Evolutionary conservation across 176 grass and related monocot genomes (phyloP).

Genomic region (Canna indica): DNA sequence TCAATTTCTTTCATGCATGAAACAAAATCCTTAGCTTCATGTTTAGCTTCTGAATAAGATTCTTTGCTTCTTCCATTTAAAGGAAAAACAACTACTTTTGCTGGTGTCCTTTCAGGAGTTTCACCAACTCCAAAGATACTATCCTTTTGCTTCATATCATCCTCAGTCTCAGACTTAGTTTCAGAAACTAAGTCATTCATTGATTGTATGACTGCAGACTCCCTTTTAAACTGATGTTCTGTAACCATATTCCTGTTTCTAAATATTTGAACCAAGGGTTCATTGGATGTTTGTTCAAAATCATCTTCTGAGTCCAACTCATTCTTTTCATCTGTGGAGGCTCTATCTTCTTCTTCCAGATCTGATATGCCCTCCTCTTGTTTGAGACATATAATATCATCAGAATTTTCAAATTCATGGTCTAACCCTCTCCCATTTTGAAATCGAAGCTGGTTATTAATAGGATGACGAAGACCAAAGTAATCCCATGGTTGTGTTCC

Average conservation of each 20-base stretch:
- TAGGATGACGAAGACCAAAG: conserved; percentile 77
- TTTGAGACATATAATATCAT: conserved; percentile 54
- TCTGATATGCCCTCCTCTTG: conserved; percentile 85
- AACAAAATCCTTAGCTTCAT: conserved; percentile 30
- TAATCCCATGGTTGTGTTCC: conserved; percentile 73
- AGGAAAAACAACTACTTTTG: conserved; percentile 22
- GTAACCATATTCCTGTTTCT: conserved; percentile 51
- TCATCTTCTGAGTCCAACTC: conserved; percentile 85
- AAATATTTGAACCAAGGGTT: conserved; percentile 64
- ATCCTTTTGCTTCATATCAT: conserved; percentile 28
- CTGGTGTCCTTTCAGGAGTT: conserved; percentile 35
- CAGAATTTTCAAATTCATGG: conserved; percentile 53
- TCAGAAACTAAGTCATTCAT: conserved; percentile 21
- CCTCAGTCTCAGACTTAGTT: conserved; percentile 26
- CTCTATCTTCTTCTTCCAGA: conserved; percentile 56
- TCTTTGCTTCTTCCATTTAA: conserved; percentile 59
- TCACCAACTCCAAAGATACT: conserved; percentile 49
- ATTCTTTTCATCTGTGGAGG: conserved; percentile 36
- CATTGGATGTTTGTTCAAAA: conserved; percentile 75
- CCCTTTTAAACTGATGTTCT: conserved; percentile 30
- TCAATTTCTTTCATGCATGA: conserved; percentile 86
- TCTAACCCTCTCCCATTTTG: conserved; percentile 44
- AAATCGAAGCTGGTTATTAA: conserved; percentile 49
- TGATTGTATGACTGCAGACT: conserved; percentile 28
- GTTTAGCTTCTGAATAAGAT: conserved; percentile 29